Evolutionary conservation across 2,329 filamentous ascomycete species (phyloP).

Genomic region (Fusarium continuum): DNA sequence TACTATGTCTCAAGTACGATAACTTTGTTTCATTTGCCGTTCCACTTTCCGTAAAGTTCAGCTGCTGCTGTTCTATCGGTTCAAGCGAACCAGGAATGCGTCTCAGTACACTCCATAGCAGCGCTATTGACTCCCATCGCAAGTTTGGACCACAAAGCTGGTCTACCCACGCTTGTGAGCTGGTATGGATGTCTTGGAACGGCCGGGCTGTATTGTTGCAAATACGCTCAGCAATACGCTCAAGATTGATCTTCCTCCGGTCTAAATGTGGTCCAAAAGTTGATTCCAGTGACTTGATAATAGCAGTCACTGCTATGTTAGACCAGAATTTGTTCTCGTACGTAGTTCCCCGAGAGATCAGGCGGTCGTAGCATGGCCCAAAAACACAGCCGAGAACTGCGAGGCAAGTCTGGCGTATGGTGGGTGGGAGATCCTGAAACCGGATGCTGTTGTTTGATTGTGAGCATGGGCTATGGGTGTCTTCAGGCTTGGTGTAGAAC

Average conservation of each 20-base stretch:
- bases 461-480: not conserved
- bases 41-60: not conserved
- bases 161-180: not conserved
- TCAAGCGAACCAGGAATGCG: not conserved
- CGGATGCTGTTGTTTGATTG: not conserved
- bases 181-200: not conserved
- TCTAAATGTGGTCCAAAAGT: not conserved
- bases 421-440: not conserved
- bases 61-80: not conserved
- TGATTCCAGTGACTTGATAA: not conserved
- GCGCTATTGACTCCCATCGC: not conserved
- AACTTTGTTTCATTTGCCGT: not conserved
- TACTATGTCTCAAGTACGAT: not conserved
- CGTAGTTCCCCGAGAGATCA: not conserved
- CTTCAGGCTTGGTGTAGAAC: not conserved
- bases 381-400: not conserved
- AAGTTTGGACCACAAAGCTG: constrained; percentile 4
- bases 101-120: constrained; percentile 11
- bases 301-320: not conserved
- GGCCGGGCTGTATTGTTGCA: not conserved
- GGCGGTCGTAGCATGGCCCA: not conserved
- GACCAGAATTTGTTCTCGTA: constrained; percentile 12
- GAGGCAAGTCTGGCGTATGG: not conserved
- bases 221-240: not conserved
- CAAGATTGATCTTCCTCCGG: not conserved